phyloP scores from a whole-genome alignment of 192 early-diverging fungal species.

The Backusella sp. region DNA sequence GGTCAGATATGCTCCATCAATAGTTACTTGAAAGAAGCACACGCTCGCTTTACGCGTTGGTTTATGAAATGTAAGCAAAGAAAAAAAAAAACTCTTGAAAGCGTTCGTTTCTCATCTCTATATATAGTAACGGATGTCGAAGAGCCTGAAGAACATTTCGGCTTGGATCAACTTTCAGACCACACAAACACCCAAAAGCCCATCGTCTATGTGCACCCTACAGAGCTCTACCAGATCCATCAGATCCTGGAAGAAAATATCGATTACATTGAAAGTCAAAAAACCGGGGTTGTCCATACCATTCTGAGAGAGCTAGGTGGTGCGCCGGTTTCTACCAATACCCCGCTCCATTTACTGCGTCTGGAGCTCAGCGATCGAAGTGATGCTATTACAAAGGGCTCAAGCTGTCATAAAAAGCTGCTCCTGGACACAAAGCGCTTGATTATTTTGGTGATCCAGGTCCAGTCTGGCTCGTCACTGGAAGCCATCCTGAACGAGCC shows the following conservation, averaged over 20 bases:
- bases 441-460: constrained; percentile 77
- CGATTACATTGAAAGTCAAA: constrained; percentile 65
- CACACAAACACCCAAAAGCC: constrained; percentile 77
- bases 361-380: constrained; percentile 75
- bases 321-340: constrained; percentile 28
- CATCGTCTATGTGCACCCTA: constrained; percentile 84
- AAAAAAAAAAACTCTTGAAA: neutral
- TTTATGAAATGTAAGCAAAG: constrained; percentile 68
- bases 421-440: constrained; percentile 90
- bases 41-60: constrained; percentile 78
- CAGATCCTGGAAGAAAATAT: constrained; percentile 77
- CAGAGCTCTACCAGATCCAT: constrained; percentile 92
- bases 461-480: constrained; percentile 82
- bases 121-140: constrained; percentile 75
- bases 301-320: constrained; percentile 69
- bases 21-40: constrained; percentile 76
- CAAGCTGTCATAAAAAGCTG: constrained; percentile 66
- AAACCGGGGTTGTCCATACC: constrained; percentile 62
- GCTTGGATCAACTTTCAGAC: constrained; percentile 89
- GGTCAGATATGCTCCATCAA: constrained; percentile 74
- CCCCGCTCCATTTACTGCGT: constrained; percentile 46
- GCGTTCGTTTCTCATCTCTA: neutral
- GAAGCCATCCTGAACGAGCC: constrained; percentile 81
- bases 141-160: constrained; percentile 86
- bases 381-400: constrained; percentile 53